A percentile compares a stretch with the other conserved stretches of the same genome.
phyloP scores from a whole-genome alignment of 2,329 filamentous ascomycete species.

The Penicillium sp. region DNA sequence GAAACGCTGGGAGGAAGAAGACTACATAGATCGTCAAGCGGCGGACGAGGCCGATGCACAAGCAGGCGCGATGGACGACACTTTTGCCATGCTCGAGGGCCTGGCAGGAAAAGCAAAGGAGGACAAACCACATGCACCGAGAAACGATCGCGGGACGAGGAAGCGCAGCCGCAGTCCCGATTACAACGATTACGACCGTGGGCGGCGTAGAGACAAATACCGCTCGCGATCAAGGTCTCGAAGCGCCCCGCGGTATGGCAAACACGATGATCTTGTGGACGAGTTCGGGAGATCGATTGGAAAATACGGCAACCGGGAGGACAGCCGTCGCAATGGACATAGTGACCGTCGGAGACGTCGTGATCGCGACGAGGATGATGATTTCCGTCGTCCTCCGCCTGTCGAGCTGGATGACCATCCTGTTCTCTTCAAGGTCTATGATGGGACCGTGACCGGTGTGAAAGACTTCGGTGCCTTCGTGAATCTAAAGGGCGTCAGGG shows the following conservation, averaged over 20 bases:
- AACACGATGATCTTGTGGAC: constrained; percentile 54
- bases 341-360: constrained; percentile 42
- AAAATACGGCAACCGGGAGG: constrained; percentile 36
- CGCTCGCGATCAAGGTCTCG: constrained; percentile 55
- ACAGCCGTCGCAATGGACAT: constrained; percentile 43
- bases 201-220: constrained; percentile 42
- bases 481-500: constrained; percentile 79
- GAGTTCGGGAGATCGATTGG: constrained; percentile 55
- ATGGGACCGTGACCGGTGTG: constrained; percentile 83
- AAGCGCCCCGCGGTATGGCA: constrained; percentile 37
- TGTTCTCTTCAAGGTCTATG: constrained; percentile 80
- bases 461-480: constrained; percentile 97
- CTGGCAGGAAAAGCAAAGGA: constrained; percentile 65
- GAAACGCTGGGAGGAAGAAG: constrained; percentile 53
- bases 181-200: constrained; percentile 48
- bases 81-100: constrained; percentile 84
- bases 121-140: constrained; percentile 31
- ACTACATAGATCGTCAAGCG: constrained; percentile 35
- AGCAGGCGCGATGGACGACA: constrained; percentile 80
- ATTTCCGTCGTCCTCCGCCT: constrained; percentile 63
- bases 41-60: constrained; percentile 40
- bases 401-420: constrained; percentile 79
- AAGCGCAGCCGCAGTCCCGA: constrained; percentile 56
- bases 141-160: constrained; percentile 41
- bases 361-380: constrained; percentile 36